phyloP scores from a whole-genome alignment of 768 basidiomycete genomes.

The Pleurotus platypus region DNA sequence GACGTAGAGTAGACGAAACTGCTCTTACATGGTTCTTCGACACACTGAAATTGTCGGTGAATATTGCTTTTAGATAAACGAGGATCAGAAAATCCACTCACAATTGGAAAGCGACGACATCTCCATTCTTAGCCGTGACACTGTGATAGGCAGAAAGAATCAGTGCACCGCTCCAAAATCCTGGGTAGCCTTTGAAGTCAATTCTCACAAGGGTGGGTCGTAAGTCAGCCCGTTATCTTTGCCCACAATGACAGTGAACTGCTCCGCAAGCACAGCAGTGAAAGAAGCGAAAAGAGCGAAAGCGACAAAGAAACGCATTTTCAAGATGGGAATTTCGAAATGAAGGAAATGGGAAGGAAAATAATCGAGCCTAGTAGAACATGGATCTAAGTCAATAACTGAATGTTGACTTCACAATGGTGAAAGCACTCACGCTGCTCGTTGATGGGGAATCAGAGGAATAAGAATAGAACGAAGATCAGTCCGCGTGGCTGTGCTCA shows the following conservation, averaged over 20 bases:
- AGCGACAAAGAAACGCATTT: constrained; percentile 49
- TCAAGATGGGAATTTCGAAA: constrained; percentile 24
- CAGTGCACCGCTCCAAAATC: background rate
- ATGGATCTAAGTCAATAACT: constrained; percentile 13
- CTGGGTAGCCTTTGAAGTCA: no score
- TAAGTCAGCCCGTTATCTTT: constrained; percentile 18
- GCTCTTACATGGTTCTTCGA: constrained; percentile 35
- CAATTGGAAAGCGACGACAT: constrained; percentile 45
- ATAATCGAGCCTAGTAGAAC: constrained; percentile 28
- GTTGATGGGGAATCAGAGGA: constrained; percentile 10
- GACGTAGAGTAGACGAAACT: background rate
- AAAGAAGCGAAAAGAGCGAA: constrained; percentile 39
- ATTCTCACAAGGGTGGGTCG: constrained; percentile 6
- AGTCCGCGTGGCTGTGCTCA: background rate
- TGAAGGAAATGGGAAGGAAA: constrained; percentile 10
- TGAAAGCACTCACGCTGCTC: constrained; percentile 42
- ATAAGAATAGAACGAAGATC: constrained; percentile 8
- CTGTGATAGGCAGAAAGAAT: constrained; percentile 5
- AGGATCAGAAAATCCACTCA: constrained; percentile 14
- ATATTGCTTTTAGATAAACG: background rate
- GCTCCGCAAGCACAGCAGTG: constrained; percentile 31
- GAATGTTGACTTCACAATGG: background rate
- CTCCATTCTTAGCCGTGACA: constrained; percentile 30
- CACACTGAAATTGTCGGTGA: constrained; percentile 17
- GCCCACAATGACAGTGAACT: constrained; percentile 38